Conservation (phyloP, 331 rosid genomes). For the Pyrus hybrid region DNA sequence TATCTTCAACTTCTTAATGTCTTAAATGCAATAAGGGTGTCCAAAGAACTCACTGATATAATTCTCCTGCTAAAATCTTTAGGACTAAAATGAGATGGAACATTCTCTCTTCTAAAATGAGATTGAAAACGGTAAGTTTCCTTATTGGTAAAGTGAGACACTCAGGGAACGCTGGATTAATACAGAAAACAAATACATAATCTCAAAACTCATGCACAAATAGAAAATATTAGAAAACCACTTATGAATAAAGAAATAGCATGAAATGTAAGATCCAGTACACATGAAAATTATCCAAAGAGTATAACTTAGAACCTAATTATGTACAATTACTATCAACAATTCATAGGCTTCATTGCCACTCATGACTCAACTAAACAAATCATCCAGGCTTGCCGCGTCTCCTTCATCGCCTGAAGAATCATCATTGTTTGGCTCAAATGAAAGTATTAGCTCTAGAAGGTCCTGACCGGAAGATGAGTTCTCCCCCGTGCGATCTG, state of each 20-base stretch:
- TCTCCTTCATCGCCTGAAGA: slow-evolving; percentile 35
- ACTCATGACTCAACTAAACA: slow-evolving; percentile 29
- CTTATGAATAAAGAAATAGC: neutral
- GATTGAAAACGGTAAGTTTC: neutral
- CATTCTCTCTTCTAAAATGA: too few species aligned
- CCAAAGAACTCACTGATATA: neutral
- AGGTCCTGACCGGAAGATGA: slow-evolving; percentile 37
- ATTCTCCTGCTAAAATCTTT: neutral
- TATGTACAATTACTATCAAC: slow-evolving; percentile 40
- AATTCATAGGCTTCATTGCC: neutral
- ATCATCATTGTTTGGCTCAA: slow-evolving; percentile 40
- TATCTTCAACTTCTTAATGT: too few species aligned
- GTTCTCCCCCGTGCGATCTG: slow-evolving; percentile 31
- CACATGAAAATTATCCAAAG: neutral
- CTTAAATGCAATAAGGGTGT: neutral
- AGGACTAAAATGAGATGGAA: too few species aligned
- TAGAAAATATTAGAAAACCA: neutral
- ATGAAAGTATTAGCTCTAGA: slow-evolving; percentile 49
- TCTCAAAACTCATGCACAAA: neutral
- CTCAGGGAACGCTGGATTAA: neutral
- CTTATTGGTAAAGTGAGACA: neutral
- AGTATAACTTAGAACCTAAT: slow-evolving; percentile 9
- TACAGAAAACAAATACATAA: neutral
- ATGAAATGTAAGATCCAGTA: neutral
- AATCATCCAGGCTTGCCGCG: slow-evolving; percentile 43